Percentiles rank a stretch among this genome's conserved stretches.
Evolutionary conservation across 306 rosid genomes (phyloP).

Genomic region (Mucuna pruriens): DNA sequence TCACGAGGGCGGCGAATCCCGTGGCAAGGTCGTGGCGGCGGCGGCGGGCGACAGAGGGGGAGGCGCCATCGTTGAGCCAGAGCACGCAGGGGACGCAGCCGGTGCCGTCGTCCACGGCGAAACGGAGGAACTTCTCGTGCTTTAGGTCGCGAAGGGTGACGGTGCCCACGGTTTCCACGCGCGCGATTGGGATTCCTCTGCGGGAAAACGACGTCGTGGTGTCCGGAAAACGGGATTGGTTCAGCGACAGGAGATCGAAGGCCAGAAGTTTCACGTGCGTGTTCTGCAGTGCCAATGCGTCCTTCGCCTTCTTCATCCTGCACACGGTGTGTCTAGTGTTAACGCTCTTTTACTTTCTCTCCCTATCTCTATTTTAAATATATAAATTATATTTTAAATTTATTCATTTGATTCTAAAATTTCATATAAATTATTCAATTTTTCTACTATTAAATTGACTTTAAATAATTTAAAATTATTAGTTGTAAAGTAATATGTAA

Average conservation of each 20-base stretch:
- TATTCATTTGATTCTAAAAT: no score
- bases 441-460: no score
- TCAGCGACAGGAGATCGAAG: slow-evolving; percentile 68
- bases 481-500: no score
- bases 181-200: slow-evolving; percentile 52
- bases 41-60: slow-evolving; percentile 57
- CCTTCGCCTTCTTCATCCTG: neutral
- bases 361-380: no score
- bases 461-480: no score
- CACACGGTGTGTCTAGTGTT: no score
- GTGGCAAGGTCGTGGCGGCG: slow-evolving; percentile 41
- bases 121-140: slow-evolving; percentile 59
- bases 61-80: slow-evolving; percentile 75
- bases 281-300: slow-evolving; percentile 39
- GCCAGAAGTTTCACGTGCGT: slow-evolving; percentile 76
- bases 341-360: no score
- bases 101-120: slow-evolving; percentile 75
- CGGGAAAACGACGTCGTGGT: slow-evolving; percentile 46
- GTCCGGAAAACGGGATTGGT: slow-evolving; percentile 35
- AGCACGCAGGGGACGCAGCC: slow-evolving; percentile 69
- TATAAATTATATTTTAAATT: no score
- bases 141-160: slow-evolving; percentile 61
- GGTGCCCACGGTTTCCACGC: slow-evolving; percentile 64
- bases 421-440: no score
- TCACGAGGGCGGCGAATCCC: slow-evolving; percentile 43